These are phyloP conservation scores for Ophiocordyceps polyrhachis-furcata DNA, from an alignment of 2,329 filamentous ascomycete species.

Conservation along the genomic window DNA sequence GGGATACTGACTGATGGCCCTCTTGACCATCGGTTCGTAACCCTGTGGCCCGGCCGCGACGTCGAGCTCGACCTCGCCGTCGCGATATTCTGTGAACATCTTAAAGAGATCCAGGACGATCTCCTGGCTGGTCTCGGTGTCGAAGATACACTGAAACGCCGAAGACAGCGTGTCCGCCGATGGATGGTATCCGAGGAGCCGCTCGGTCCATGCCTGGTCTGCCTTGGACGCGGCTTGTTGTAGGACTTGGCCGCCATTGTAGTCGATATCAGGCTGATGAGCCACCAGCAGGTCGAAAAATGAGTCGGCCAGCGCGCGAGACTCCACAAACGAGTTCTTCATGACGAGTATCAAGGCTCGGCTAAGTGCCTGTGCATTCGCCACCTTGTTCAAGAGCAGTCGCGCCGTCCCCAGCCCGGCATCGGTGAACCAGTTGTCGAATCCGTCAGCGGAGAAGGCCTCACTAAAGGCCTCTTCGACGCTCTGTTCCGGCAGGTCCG, in stretches of 20 bases:
- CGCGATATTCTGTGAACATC: conserved; percentile 30
- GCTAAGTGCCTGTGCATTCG: conserved; percentile 24
- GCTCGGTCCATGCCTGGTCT: conserved; percentile 27
- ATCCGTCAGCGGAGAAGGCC: conserved; percentile 22
- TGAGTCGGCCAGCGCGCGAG: conserved; percentile 19
- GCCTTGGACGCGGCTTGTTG: conserved; percentile 33
- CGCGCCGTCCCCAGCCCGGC: conserved; percentile 26
- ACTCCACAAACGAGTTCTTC: conserved; percentile 19
- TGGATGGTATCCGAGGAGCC: conserved; percentile 31
- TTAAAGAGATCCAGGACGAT: conserved; percentile 29
- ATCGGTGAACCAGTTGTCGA: conserved; percentile 25
- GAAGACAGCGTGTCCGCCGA: conserved; percentile 28
- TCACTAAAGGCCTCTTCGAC: conserved; percentile 25
- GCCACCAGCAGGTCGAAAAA: conserved; percentile 23
- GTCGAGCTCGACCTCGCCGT: conserved; percentile 29
- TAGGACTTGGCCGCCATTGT: conserved; percentile 33
- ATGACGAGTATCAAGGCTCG: conserved; percentile 27
- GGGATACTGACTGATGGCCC: conserved; percentile 34
- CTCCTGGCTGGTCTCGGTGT: conserved; percentile 28
- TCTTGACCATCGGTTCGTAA: conserved; percentile 29
- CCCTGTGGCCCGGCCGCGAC: conserved; percentile 24
- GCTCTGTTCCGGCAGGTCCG: conserved; percentile 21
- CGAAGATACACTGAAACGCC: conserved; percentile 38
- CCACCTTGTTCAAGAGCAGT: conserved; percentile 30
- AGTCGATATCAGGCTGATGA: conserved; percentile 27